Conservation (phyloP, 2,329 filamentous ascomycete genomes). For the Aureobasidium musti region DNA sequence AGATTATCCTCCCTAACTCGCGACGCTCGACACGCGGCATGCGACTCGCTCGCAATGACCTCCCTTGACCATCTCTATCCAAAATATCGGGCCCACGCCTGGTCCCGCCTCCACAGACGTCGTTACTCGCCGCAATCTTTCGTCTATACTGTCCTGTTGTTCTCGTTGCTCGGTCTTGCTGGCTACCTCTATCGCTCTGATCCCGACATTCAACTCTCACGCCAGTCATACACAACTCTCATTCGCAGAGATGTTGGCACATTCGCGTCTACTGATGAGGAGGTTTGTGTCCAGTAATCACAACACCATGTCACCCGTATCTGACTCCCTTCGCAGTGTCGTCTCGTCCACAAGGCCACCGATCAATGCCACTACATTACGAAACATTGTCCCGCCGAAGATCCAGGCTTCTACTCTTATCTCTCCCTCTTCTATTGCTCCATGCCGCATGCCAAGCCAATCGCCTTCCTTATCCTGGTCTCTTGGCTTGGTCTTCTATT, state of each 20-base stretch:
- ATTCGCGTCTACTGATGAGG: constrained; percentile 40
- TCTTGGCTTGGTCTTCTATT: constrained; percentile 88
- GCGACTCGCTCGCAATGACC: constrained; percentile 20
- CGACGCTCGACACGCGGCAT: not conserved
- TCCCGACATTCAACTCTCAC: not conserved
- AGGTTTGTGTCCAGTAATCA: constrained; percentile 34
- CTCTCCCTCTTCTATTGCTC: constrained; percentile 88
- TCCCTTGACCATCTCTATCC: constrained; percentile 7
- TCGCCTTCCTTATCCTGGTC: constrained; percentile 78
- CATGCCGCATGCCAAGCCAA: constrained; percentile 65
- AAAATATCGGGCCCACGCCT: not conserved
- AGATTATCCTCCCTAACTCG: not conserved
- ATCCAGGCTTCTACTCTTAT: constrained; percentile 87
- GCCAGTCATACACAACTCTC: not conserved
- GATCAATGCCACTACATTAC: constrained; percentile 88
- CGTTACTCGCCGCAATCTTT: constrained; percentile 31
- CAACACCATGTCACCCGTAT: not conserved
- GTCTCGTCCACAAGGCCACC: constrained; percentile 66
- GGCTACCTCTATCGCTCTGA: constrained; percentile 17
- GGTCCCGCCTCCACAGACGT: constrained; percentile 3
- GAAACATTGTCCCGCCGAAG: constrained; percentile 80
- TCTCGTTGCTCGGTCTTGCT: constrained; percentile 29
- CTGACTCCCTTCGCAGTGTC: constrained; percentile 58
- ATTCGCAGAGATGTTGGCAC: constrained; percentile 9
- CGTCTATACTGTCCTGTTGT: constrained; percentile 28